Evolutionary conservation across 2,329 filamentous ascomycete species (phyloP).

Genomic region (Colletotrichum sp.): DNA sequence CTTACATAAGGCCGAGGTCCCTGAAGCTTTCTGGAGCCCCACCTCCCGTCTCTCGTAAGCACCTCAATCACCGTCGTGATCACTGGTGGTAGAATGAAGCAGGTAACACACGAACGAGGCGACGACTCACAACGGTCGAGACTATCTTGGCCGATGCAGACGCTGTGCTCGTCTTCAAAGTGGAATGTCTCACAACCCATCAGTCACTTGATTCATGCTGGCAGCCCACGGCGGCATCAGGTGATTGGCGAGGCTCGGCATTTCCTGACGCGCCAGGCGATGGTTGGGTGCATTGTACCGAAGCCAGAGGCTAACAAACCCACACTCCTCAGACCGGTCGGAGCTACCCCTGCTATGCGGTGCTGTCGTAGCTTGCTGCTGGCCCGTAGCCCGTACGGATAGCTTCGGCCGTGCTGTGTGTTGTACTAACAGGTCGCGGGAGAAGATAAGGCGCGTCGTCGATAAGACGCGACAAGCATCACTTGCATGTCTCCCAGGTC

Average conservation of each 20-base stretch:
- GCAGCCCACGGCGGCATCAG: slow-evolving; percentile 18
- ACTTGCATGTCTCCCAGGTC: background rate
- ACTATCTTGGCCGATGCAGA: background rate
- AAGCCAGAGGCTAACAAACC: background rate
- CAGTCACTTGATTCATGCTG: slow-evolving; percentile 23
- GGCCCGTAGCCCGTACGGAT: background rate
- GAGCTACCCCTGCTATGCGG: background rate
- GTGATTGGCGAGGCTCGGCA: slow-evolving; percentile 22
- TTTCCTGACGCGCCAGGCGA: slow-evolving; percentile 1
- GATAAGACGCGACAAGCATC: slow-evolving; percentile 14
- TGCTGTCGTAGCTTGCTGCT: background rate
- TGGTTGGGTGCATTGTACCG: background rate
- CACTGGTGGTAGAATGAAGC: background rate
- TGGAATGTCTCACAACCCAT: slow-evolving; percentile 22
- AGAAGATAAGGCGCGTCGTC: background rate
- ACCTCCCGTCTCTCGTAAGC: background rate
- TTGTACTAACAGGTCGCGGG: background rate
- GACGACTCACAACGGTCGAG: background rate
- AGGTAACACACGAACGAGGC: background rate
- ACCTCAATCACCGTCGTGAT: background rate
- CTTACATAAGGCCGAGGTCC: background rate
- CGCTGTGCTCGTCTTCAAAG: background rate
- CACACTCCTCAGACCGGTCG: background rate
- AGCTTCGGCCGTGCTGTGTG: background rate
- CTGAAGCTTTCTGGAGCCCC: background rate